A percentile compares a stretch with the other conserved stretches of the same genome.
Conservation (phyloP, 495 filamentous ascomycete species). For the Penicillium coffeae region DNA sequence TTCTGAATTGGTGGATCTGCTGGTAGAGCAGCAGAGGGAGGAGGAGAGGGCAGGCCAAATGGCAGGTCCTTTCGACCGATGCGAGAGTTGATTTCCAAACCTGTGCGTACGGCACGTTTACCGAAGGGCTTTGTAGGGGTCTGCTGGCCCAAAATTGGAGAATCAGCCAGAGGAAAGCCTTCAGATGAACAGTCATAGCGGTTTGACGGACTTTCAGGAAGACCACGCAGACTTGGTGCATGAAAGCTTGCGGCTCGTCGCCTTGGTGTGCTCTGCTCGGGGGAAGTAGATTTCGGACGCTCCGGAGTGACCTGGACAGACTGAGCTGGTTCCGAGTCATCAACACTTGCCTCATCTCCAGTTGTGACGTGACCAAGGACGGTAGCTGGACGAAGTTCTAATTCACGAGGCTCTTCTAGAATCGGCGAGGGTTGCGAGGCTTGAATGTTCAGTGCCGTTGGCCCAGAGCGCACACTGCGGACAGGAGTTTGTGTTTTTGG, state of each 20-base stretch:
- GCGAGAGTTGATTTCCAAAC: conserved; percentile 16
- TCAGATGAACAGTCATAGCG: background rate
- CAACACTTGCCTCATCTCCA: conserved; percentile 9
- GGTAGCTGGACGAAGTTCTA: conserved; percentile 8
- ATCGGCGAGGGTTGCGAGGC: conserved; percentile 14
- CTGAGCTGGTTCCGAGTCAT: conserved; percentile 4
- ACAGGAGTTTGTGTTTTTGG: conserved; percentile 3
- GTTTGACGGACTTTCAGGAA: conserved; percentile 9
- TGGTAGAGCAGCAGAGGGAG: conserved; percentile 28
- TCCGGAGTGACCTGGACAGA: conserved; percentile 3
- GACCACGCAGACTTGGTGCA: conserved; percentile 14
- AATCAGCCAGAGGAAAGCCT: conserved; percentile 17
- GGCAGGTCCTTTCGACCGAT: conserved; percentile 20
- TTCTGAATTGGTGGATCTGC: conserved; percentile 19
- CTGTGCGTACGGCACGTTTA: conserved; percentile 10
- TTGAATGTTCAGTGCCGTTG: conserved; percentile 6
- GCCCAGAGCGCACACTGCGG: conserved; percentile 1
- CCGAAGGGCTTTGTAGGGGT: conserved; percentile 2
- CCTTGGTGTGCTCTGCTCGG: conserved; percentile 10
- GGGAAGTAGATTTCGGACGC: conserved; percentile 13
- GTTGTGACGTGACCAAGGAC: conserved; percentile 7
- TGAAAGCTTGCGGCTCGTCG: conserved; percentile 17
- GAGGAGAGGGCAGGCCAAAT: conserved; percentile 30
- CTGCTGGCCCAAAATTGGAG: conserved; percentile 19
- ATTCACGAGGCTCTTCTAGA: conserved; percentile 13